Evolutionary conservation across 2,329 filamentous ascomycete species (phyloP).

Genomic region (Penicillium sp.): DNA sequence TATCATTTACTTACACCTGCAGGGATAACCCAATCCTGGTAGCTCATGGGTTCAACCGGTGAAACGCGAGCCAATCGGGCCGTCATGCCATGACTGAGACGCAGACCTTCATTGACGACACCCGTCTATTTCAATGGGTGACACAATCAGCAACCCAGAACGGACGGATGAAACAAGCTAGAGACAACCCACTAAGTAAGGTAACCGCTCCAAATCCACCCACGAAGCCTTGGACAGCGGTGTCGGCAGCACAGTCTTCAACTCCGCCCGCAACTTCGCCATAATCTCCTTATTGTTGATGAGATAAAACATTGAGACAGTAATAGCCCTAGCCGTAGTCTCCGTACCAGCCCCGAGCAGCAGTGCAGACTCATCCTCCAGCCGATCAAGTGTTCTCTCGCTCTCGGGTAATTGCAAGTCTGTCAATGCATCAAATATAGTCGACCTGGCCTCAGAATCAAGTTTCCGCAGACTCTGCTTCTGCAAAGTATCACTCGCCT

Average conservation of each 20-base stretch:
- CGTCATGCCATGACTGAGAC: slow-evolving; percentile 24
- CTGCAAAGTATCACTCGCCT: slow-evolving; percentile 12
- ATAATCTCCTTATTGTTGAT: slow-evolving; percentile 19
- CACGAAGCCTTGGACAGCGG: slow-evolving; percentile 22
- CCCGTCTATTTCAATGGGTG: slow-evolving; percentile 10
- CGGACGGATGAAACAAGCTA: background rate
- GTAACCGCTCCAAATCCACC: slow-evolving; percentile 38
- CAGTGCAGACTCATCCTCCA: slow-evolving; percentile 33
- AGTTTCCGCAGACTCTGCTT: slow-evolving; percentile 3
- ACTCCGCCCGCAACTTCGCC: slow-evolving; percentile 25
- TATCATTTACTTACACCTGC: slow-evolving; percentile 15
- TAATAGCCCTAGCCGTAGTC: slow-evolving; percentile 33
- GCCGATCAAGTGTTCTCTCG: slow-evolving; percentile 36
- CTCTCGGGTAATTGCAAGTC: slow-evolving; percentile 35
- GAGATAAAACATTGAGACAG: slow-evolving; percentile 34
- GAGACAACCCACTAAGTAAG: slow-evolving; percentile 34
- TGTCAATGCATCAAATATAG: slow-evolving; percentile 32
- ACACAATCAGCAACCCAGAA: background rate
- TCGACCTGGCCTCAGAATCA: slow-evolving; percentile 2
- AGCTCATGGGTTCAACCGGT: slow-evolving; percentile 14
- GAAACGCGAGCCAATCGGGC: slow-evolving; percentile 19
- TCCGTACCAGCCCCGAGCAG: slow-evolving; percentile 37
- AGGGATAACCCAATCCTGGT: slow-evolving; percentile 22
- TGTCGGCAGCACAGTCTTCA: slow-evolving; percentile 28
- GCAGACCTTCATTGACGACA: slow-evolving; percentile 23